Evolutionary conservation across 2,329 filamentous ascomycete genomes (phyloP).

Genomic region (Aspergillus ibericus): DNA sequence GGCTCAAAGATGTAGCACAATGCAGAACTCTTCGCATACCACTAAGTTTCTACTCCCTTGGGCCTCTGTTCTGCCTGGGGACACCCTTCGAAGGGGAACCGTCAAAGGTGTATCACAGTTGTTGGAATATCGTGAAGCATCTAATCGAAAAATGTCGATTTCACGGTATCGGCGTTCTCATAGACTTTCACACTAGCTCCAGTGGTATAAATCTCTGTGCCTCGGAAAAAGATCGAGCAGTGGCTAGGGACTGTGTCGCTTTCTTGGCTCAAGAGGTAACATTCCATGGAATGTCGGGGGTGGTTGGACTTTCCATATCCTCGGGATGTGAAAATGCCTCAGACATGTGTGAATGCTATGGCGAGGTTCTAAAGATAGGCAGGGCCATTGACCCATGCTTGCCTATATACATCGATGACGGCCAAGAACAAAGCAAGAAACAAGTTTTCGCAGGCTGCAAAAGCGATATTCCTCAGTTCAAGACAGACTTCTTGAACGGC

Average conservation of each 20-base stretch:
- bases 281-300: conserved; percentile 41
- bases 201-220: conserved; percentile 61
- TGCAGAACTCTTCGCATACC: conserved; percentile 61
- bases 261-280: conserved; percentile 53
- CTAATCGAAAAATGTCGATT: conserved; percentile 48
- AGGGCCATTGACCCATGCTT: conserved; percentile 50
- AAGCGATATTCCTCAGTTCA: conserved; percentile 55
- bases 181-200: conserved; percentile 60
- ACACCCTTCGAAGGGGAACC: conserved; percentile 54
- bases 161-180: conserved; percentile 56
- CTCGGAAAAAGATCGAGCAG: conserved; percentile 43
- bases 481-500: conserved; percentile 63
- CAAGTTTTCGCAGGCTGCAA: conserved; percentile 55
- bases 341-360: conserved; percentile 60
- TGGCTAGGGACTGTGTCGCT: conserved; percentile 50
- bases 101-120: conserved; percentile 52
- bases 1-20: conserved; percentile 53
- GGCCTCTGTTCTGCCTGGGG: conserved; percentile 49
- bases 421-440: conserved; percentile 47
- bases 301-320: conserved; percentile 58
- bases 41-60: conserved; percentile 61
- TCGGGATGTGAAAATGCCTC: conserved; percentile 57
- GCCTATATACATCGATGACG: conserved; percentile 60
- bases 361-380: conserved; percentile 50
- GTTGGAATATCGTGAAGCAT: conserved; percentile 53